Evolutionary conservation across 345 rosid genomes (phyloP), one percentile per base, ranked within the genome.

Genomic region (Camelina sativa): DNA sequence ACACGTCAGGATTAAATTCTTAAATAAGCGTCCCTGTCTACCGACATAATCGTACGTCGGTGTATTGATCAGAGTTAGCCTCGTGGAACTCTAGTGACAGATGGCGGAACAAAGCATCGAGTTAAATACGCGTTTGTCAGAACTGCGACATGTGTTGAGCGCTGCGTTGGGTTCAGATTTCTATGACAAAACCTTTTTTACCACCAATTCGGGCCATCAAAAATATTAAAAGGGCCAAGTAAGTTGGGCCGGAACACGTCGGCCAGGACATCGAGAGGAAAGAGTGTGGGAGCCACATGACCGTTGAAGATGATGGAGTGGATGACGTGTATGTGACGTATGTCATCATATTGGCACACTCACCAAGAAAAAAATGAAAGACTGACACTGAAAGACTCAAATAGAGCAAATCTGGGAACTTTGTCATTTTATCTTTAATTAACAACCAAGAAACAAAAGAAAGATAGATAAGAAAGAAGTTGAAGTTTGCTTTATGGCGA

Each of bases 351-450:
- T 25, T 74, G 50, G 41, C 70, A 12, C 72, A 65, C 51, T 47
- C 60, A 11, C 15, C 46, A 11, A 12, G 40, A 61, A 17, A 3
- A 9, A 6, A 72, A 61, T n/a, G n/a, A n/a, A n/a, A 65, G 65
- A 22, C 77, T 57, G 72, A 74, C 71, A 74, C 59, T 65, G 47
- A 65, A 35, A 15, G 51, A 73, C 37, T 54, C 71, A 10, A 9
- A 19, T 19, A 53, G 43, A 62, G 43, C 5, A 32, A 8, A 1
- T 51, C 19, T 16, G 51, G 16, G 19, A 72, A 62, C 35, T 58
- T 58, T 4, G 15, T 16, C 43, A 51, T 16, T 15, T n/a, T 25
- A 41, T 38, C 0, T 61, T 61, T 4, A n/a, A n/a, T n/a, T n/a
- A 19, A 12, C 63, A 28, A 44, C 10, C 6, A 11, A 11, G 52